phyloP scores from a whole-genome alignment of 192 early-diverging fungal genomes.

The Spinellus fusiger region DNA sequence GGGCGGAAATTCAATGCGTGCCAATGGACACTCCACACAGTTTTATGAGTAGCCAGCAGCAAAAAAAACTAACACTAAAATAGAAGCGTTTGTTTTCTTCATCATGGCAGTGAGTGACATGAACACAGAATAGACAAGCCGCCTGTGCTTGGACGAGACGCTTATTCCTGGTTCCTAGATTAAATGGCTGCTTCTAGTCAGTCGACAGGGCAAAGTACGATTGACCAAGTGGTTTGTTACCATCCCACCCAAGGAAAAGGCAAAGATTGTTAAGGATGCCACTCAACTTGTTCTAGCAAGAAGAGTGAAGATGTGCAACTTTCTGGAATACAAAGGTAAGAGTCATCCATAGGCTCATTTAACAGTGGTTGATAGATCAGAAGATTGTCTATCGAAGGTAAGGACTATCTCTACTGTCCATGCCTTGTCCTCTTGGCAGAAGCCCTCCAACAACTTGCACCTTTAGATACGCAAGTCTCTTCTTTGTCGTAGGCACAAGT shows the following conservation, averaged over 20 bases:
- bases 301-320: conserved; percentile 95
- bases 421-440: too few relatives aligned
- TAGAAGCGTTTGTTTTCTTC: neutral
- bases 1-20: neutral
- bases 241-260: conserved; percentile 82
- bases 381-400: conserved; percentile 61
- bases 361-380: conserved; percentile 35
- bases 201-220: conserved; percentile 77
- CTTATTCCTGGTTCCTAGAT: conserved; percentile 36
- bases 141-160: neutral
- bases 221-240: conserved; percentile 80
- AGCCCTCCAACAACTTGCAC: too few relatives aligned
- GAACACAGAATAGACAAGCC: neutral
- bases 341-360: neutral
- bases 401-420: neutral
- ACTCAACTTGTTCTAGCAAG: conserved; percentile 83
- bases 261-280: conserved; percentile 91
- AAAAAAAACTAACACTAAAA: neutral
- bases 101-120: neutral
- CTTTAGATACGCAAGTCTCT: conserved; percentile 88
- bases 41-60: too few relatives aligned
- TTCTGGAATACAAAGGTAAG: conserved; percentile 90
- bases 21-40: neutral
- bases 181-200: conserved; percentile 74
- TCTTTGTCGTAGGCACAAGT: conserved; percentile 94